A percentile compares a stretch with the other conserved stretches of the same genome.
Conservation (phyloP, 2,329 filamentous ascomycete species). For the Lecanicillium sp. region DNA sequence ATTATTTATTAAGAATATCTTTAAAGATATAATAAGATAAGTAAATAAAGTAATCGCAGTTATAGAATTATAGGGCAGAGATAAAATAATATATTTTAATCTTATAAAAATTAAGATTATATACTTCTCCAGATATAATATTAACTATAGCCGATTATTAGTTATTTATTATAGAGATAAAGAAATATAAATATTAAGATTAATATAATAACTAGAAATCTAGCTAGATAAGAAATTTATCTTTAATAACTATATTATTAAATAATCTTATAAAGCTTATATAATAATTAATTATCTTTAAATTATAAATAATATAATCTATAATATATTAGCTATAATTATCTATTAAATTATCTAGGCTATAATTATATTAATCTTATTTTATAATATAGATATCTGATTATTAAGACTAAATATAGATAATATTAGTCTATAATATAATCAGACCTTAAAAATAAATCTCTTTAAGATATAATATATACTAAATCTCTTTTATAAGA, state of each 20-base stretch:
- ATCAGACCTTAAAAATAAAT: constrained; percentile 5
- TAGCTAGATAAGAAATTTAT: constrained; percentile 6
- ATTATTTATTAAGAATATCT: constrained; percentile 9
- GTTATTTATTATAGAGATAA: constrained; percentile 4
- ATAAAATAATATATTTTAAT: constrained; percentile 14
- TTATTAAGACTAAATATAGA: neutral
- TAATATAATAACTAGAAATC: constrained; percentile 1
- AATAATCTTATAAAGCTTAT: constrained; percentile 1
- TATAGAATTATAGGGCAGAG: constrained; percentile 10
- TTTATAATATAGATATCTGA: constrained; percentile 3
- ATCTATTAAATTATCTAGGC: neutral
- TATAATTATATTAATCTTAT: constrained; percentile 1
- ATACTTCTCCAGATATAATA: constrained; percentile 10
- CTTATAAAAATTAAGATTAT: constrained; percentile 15
- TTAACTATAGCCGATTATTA: neutral
- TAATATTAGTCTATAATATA: neutral
- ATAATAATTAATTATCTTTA: neutral
- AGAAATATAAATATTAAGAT: neutral
- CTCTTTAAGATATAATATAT: constrained; percentile 3
- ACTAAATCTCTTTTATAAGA: constrained; percentile 5
- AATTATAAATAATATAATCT: neutral
- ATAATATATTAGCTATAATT: neutral
- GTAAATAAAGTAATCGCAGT: constrained; percentile 7
- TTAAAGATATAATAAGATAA: constrained; percentile 8
- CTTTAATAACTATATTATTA: constrained; percentile 2